Evolutionary conservation across 768 basidiomycete genomes (phyloP).

Genomic region (Pholiota conissans): DNA sequence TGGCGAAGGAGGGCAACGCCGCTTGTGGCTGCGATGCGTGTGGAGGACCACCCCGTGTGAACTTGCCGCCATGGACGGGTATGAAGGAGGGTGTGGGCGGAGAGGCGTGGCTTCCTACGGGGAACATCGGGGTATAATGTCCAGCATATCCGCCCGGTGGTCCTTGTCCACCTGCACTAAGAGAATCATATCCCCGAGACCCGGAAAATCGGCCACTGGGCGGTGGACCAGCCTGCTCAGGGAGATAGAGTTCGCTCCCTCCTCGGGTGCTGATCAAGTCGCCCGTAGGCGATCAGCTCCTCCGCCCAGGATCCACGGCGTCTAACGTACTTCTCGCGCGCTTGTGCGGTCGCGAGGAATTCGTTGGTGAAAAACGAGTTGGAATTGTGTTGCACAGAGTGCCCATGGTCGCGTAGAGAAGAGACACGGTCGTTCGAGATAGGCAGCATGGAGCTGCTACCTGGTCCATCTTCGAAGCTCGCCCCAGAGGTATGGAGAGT

Average conservation of each 20-base stretch:
- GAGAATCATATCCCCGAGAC: too few species aligned
- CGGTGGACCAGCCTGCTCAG: slow-evolving; percentile 3
- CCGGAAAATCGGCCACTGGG: too few species aligned
- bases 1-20: neutral
- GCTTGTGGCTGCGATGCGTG: neutral
- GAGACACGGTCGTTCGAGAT: slow-evolving; percentile 18
- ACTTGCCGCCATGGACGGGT: slow-evolving; percentile 1
- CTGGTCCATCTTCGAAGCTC: slow-evolving; percentile 6
- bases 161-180: too few species aligned
- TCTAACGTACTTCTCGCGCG: slow-evolving; percentile 9
- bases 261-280: slow-evolving; percentile 9
- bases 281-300: slow-evolving; percentile 11
- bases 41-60: too few species aligned
- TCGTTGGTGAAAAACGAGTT: neutral
- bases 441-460: slow-evolving; percentile 16
- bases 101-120: slow-evolving; percentile 3
- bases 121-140: slow-evolving; percentile 19
- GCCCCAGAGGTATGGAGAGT: neutral
- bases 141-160: neutral
- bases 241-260: slow-evolving; percentile 13
- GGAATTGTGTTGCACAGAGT: too few species aligned
- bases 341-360: slow-evolving; percentile 7
- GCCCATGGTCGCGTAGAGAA: slow-evolving; percentile 13
- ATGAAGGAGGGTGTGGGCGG: slow-evolving; percentile 17
- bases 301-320: slow-evolving; percentile 12